A percentile compares a stretch with the other conserved stretches of the same genome.
Conservation (phyloP, 306 rosid species). For the Prunus salicina region DNA sequence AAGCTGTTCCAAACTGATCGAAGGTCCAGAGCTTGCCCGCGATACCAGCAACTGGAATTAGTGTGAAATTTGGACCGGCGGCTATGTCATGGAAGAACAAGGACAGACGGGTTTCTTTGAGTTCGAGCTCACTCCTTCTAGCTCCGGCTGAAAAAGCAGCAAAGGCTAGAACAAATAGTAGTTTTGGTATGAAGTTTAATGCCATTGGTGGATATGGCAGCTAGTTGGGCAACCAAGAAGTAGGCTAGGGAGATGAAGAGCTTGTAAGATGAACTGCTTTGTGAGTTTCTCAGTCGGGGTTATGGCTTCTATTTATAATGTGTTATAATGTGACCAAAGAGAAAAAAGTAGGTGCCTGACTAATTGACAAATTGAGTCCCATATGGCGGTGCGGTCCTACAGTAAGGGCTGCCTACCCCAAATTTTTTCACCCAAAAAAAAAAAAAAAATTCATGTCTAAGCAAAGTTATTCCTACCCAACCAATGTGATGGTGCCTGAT, state of each 20-base stretch:
- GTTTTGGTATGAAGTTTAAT: not conserved
- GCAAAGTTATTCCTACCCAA: too few relatives aligned
- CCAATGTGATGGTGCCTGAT: too few relatives aligned
- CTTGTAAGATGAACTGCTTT: not conserved
- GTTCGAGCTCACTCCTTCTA: not conserved
- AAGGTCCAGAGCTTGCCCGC: conserved; percentile 11
- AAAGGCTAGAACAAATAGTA: not conserved
- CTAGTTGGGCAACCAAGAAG: not conserved
- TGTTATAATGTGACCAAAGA: too few relatives aligned
- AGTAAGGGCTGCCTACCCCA: too few relatives aligned
- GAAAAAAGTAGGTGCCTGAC: not conserved
- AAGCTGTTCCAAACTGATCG: conserved; percentile 24
- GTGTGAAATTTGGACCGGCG: conserved; percentile 7
- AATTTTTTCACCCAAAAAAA: too few relatives aligned
- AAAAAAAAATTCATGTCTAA: too few relatives aligned
- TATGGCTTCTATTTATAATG: not conserved
- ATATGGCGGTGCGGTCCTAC: too few relatives aligned
- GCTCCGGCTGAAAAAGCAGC: not conserved
- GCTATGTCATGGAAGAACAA: conserved; percentile 21
- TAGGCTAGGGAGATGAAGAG: not conserved
- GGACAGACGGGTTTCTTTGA: conserved; percentile 22
- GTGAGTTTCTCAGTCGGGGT: not conserved
- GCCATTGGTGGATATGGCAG: not conserved
- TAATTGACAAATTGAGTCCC: too few relatives aligned
- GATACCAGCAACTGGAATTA: conserved; percentile 18